A percentile compares a stretch with the other conserved stretches of the same genome.
phyloP scores from a whole-genome alignment of 1,284 basidiomycete genomes.

The Cronartium quercuum region DNA sequence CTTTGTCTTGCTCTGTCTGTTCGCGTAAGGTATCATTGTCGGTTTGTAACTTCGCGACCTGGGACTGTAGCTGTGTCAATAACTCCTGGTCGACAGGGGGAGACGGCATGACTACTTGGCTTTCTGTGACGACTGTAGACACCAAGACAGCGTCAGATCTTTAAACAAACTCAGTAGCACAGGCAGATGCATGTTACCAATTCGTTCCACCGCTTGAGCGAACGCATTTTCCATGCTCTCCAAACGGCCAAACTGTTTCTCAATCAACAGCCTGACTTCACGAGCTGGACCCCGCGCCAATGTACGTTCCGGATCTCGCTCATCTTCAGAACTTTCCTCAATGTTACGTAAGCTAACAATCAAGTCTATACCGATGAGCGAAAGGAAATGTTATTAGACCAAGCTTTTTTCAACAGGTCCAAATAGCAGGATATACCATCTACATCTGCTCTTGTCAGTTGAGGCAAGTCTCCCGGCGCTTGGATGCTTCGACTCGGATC shows the following conservation, averaged over 20 bases:
- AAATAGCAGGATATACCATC: constrained; percentile 36
- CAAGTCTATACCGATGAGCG: neutral
- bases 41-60: constrained; percentile 20
- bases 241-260: constrained; percentile 28
- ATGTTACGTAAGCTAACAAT: constrained; percentile 12
- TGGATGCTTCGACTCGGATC: constrained; percentile 40
- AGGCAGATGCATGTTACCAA: constrained; percentile 1
- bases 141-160: neutral
- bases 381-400: neutral
- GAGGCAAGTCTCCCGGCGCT: constrained; percentile 39
- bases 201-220: constrained; percentile 28
- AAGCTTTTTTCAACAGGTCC: neutral
- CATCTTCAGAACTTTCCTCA: constrained; percentile 10
- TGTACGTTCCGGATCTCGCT: neutral
- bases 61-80: neutral
- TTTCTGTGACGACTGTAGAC: constrained; percentile 26
- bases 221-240: constrained; percentile 36
- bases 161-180: neutral
- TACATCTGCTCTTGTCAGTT: constrained; percentile 42
- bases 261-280: constrained; percentile 24
- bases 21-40: constrained; percentile 5
- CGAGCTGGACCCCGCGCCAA: constrained; percentile 7
- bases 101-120: constrained; percentile 3
- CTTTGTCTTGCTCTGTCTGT: constrained; percentile 11
- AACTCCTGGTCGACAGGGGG: constrained; percentile 10